Evolutionary conservation across 495 filamentous ascomycete genomes (phyloP).

Genomic region (Aspergillus cristatus): DNA sequence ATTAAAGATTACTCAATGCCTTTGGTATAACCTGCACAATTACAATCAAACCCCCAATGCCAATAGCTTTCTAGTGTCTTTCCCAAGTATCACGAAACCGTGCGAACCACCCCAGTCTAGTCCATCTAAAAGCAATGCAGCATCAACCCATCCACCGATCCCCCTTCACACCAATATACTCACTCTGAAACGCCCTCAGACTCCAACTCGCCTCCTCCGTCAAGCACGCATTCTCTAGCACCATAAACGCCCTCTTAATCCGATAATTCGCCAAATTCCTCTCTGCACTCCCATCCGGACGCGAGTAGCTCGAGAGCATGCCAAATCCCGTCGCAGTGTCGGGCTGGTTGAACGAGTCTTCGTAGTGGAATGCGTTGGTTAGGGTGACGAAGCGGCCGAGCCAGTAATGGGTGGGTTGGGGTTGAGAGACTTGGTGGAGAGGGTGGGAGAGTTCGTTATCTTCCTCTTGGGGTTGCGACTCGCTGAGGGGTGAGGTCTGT

Average conservation of each 20-base stretch:
- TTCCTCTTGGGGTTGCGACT: neutral
- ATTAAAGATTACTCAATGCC: no score
- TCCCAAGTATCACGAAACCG: no score
- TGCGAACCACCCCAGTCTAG: no score
- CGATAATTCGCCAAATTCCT: slow-evolving; percentile 18
- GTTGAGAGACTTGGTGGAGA: slow-evolving; percentile 9
- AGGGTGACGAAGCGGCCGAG: slow-evolving; percentile 45
- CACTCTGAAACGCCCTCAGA: slow-evolving; percentile 35
- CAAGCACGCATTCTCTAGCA: slow-evolving; percentile 37
- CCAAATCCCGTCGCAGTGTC: slow-evolving; percentile 14
- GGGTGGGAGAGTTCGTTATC: slow-evolving; percentile 3
- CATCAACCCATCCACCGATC: slow-evolving; percentile 9
- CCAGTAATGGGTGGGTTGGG: slow-evolving; percentile 36
- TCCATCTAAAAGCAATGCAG: no score
- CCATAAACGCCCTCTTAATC: slow-evolving; percentile 35
- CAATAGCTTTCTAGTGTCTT: no score
- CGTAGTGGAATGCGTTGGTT: slow-evolving; percentile 42
- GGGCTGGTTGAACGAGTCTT: slow-evolving; percentile 27
- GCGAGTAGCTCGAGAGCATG: slow-evolving; percentile 15
- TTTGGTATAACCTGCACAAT: no score
- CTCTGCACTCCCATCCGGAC: slow-evolving; percentile 8
- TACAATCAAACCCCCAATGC: no score
- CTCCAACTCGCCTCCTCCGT: slow-evolving; percentile 41
- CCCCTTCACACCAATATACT: slow-evolving; percentile 27
- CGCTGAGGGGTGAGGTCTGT: neutral